Evolutionary conservation across 1,139 yeast species (phyloP).

Genomic region (Sugiyamaella paludigena): DNA sequence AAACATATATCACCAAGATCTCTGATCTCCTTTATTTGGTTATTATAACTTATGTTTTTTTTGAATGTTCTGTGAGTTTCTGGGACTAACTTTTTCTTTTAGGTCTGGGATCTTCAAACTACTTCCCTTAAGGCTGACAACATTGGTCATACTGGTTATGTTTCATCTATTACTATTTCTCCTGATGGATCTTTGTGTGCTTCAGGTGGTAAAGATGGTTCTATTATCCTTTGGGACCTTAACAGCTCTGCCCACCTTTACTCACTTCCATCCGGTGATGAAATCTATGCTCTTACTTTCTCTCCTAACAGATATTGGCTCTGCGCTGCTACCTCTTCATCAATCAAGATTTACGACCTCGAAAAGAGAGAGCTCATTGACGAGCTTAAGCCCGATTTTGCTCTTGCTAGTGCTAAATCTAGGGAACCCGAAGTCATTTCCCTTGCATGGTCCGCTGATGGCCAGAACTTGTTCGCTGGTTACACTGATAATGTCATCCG

Average conservation of each 20-base stretch:
- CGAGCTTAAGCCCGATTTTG: slow-evolving; percentile 98
- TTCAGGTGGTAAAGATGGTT: slow-evolving; percentile 99
- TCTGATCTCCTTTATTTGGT: slow-evolving; percentile 59
- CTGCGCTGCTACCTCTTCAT: slow-evolving; percentile 98
- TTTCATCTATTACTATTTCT: slow-evolving; percentile 94
- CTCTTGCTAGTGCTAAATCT: slow-evolving; percentile 76
- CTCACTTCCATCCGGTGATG: slow-evolving; percentile 95
- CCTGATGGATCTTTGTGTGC: slow-evolving; percentile 99
- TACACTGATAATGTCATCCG: slow-evolving; percentile 99
- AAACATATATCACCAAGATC: slow-evolving; percentile 88
- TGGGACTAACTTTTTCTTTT: slow-evolving; percentile 39
- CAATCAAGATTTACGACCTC: slow-evolving; percentile 98
- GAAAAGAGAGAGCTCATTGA: slow-evolving; percentile 95
- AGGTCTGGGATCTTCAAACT: slow-evolving; percentile 95
- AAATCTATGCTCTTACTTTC: slow-evolving; percentile 98
- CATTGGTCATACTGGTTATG: slow-evolving; percentile 99
- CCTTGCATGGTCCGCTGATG: slow-evolving; percentile 99
- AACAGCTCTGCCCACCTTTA: slow-evolving; percentile 83
- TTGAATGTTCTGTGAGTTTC: slow-evolving; percentile 5
- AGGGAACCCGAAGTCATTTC: slow-evolving; percentile 99
- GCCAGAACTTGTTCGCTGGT: slow-evolving; percentile 99
- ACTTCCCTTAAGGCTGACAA: slow-evolving; percentile 91
- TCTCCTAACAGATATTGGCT: slow-evolving; percentile 99
- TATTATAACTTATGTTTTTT: slow-evolving; percentile 11
- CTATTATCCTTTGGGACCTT: slow-evolving; percentile 98